Evolutionary conservation across 768 basidiomycete genomes (phyloP).

Genomic region (Flagelloscypha sp.): DNA sequence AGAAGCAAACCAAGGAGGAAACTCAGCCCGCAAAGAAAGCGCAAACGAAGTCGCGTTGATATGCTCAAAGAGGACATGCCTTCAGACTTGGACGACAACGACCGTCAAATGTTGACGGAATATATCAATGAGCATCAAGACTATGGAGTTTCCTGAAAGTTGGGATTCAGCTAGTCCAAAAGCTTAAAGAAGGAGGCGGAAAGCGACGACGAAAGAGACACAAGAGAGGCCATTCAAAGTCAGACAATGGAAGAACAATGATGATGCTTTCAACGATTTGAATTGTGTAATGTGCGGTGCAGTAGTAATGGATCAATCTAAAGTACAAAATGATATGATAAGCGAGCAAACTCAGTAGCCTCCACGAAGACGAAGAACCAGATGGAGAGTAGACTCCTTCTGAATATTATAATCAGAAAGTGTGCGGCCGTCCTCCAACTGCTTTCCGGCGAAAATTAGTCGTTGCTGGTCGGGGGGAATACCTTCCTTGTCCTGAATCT

Average conservation of each 20-base stretch:
- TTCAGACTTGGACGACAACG: no score
- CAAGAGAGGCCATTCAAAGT: no score
- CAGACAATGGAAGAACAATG: not conserved
- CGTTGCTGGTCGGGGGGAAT: constrained; percentile 75
- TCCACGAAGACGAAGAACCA: constrained; percentile 77
- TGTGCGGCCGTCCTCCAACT: constrained; percentile 71
- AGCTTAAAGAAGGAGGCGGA: no score
- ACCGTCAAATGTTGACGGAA: no score
- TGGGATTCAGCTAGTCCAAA: no score
- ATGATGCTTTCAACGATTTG: not conserved
- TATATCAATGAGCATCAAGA: no score
- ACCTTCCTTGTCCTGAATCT: constrained; percentile 77
- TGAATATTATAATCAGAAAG: constrained; percentile 74
- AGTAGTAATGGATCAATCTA: not conserved
- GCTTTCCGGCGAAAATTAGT: constrained; percentile 75
- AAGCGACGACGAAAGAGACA: no score
- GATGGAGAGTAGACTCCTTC: constrained; percentile 65
- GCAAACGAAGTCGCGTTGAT: no score
- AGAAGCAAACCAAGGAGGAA: constrained; percentile 46
- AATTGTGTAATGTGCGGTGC: not conserved
- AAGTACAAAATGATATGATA: not conserved
- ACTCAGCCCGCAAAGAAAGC: no score
- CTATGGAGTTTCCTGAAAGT: no score
- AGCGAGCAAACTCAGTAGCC: constrained; percentile 39
- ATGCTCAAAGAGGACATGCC: no score